Conservation (phyloP, 2,329 filamentous ascomycete genomes). For the Ilyonectria mors-panacis region DNA sequence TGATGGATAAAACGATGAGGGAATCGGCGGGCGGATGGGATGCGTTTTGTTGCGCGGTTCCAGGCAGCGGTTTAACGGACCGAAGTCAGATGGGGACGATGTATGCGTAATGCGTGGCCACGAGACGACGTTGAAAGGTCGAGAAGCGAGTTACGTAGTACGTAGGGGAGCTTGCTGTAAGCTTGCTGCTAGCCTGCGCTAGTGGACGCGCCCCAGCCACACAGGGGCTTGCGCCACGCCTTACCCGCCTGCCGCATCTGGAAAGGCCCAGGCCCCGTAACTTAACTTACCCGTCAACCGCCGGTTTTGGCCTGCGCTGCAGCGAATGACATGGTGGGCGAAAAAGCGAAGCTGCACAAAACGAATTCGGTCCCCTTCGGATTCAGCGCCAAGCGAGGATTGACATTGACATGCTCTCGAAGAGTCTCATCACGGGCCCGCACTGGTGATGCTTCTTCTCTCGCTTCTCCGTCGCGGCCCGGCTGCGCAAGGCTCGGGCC, state of each 20-base stretch:
- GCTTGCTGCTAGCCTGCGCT: slow-evolving; percentile 22
- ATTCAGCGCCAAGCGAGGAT: slow-evolving; percentile 25
- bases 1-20: slow-evolving; percentile 27
- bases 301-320: slow-evolving; percentile 18
- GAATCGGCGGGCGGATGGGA: slow-evolving; percentile 20
- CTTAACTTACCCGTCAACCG: slow-evolving; percentile 1
- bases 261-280: neutral
- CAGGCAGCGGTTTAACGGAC: slow-evolving; percentile 45
- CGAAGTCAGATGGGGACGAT: slow-evolving; percentile 38
- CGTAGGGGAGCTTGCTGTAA: slow-evolving; percentile 24
- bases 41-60: slow-evolving; percentile 22
- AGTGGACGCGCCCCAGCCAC: slow-evolving; percentile 30
- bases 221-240: slow-evolving; percentile 12
- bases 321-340: slow-evolving; percentile 37
- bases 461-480: slow-evolving; percentile 43
- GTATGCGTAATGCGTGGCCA: slow-evolving; percentile 40
- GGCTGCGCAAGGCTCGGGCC: slow-evolving; percentile 37
- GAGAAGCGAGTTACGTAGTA: slow-evolving; percentile 43
- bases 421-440: slow-evolving; percentile 20
- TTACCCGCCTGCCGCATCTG: slow-evolving; percentile 33
- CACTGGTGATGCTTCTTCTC: slow-evolving; percentile 43
- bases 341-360: slow-evolving; percentile 29
- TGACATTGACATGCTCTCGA: slow-evolving; percentile 34
- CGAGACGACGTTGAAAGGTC: slow-evolving; percentile 43
- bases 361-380: slow-evolving; percentile 19